Base-by-base conservation (phyloP, 495 filamentous ascomycete genomes). In the Penicillium coffeae region DNA sequence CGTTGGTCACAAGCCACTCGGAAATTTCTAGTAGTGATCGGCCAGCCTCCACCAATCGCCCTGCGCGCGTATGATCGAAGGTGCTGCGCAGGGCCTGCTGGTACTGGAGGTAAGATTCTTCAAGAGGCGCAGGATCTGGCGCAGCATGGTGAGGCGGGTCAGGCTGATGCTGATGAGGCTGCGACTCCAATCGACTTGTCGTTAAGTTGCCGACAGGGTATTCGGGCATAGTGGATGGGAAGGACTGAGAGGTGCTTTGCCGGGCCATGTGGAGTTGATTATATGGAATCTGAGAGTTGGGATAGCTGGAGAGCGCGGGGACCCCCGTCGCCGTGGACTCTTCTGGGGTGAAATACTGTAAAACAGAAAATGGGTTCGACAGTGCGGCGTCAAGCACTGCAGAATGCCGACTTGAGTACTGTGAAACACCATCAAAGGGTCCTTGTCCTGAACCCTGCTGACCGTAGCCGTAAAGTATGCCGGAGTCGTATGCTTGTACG, bases 321-420 rank as follows among this genome's bases (percentile, higher is more conserved):
- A 81, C 71, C 45, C 84, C 77, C 21, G 82, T 70, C 55, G 77
- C 84, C 54, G 84, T 75, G 63, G 84, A 75, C 59, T 90, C 87
- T 62, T 77, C 77, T 48, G 80, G 71, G 63, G 70, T 56, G 59
- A 92, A 96, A 72, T 94, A 96, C 66, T 85, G 87, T 76, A 83
- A 71, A 60, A 84, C 74, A 35, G 73, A 73, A 69, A 86, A 86
- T 55, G 83, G 82, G 52, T 81, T 79, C 48, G 84, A 74, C 63
- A 93, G 76, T 62, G 89, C n/a, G n/a, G n/a, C 83, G 56, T 93
- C 88, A 59, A 95, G 78, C 36, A 81, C 82, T 81, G 89, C 84
- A 74, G 84, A 80, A 56, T 87, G 88, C 74, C 89, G 86, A 61
- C 83, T 74, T 51, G 58, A 74, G 71, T 90, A 95, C 67, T 86